Base-by-base conservation (phyloP, 345 rosid species). In the Microthlaspi erraticum region DNA sequence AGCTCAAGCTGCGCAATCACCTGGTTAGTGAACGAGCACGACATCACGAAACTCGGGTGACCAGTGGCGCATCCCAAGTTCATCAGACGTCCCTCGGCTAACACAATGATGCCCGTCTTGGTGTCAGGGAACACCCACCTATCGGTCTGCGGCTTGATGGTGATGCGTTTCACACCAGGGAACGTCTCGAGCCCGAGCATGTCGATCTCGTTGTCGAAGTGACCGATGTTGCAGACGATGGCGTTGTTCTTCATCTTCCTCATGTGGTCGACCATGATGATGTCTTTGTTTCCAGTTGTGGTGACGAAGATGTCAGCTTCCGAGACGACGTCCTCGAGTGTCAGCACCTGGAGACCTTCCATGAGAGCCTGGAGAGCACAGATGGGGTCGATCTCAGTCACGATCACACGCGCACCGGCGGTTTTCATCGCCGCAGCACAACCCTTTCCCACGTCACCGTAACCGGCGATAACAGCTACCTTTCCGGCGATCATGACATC, bases 401-500 rank as follows among this genome's bases (percentile, higher is more conserved):
- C 90, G 0, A 86, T 88, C 17, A 86, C 91, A 34, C 91, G 87
- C 20, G 90, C 87, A 54, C 93, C 93, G 7, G 82, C 87, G 7
- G 81, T 83, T 75, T 85, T 84, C 82, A 88, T 66, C 37, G 91
- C 87, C 23, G 86, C 82, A 52, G 91, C 89, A 71, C 88, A 88
- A 65, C 93, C 93, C 74, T 88, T 88, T 57, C 91, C 93, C 0
- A 84, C 91, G 69, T 88, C 91, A 76, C 91, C 93, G 60, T 88
- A 86, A 55, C 93, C 91, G 32, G 83, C 80, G 62, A 88, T 87
- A 32, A 88, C 87, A 10, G 83, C 96, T 17, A 89, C 84, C 79
- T 92, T 92, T 1, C 96, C 96, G 1, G 96, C 98, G 59, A 92
- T 92, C 98, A 92, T 92, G 14, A 92, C 96, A 79, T 92, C 98